phyloP scores from a whole-genome alignment of 345 rosid species.

The Adansonia digitata region DNA sequence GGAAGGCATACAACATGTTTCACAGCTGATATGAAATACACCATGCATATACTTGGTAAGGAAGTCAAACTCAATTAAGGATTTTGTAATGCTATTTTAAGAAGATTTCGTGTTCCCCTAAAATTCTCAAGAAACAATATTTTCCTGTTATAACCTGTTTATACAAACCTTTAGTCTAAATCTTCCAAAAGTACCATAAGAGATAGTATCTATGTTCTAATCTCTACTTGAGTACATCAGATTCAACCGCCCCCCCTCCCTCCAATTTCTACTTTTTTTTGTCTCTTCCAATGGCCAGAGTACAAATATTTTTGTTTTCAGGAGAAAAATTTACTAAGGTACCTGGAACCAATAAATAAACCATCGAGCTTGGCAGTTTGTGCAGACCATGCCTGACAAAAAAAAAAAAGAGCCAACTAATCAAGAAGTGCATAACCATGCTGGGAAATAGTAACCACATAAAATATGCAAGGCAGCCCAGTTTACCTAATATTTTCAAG shows the following conservation, averaged over 20 bases:
- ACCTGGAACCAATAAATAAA: conserved; percentile 94
- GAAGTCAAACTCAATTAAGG: not conserved
- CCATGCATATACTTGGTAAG: not conserved
- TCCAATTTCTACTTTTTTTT: not conserved
- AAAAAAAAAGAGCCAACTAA: conserved; percentile 17
- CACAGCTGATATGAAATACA: conserved; percentile 5
- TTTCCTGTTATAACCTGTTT: not conserved
- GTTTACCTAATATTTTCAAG: conserved; percentile 75
- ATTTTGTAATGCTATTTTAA: not conserved
- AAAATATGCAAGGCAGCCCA: conserved; percentile 18
- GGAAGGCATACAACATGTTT: not conserved
- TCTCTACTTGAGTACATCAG: not conserved
- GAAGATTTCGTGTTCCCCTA: not conserved
- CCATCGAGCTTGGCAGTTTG: conserved; percentile 72
- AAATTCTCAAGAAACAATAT: not conserved
- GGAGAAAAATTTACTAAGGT: conserved; percentile 7
- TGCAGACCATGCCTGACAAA: conserved; percentile 89
- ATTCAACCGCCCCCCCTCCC: not conserved
- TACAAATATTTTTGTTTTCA: not conserved
- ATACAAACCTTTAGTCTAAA: not conserved
- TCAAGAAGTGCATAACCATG: conserved; percentile 25
- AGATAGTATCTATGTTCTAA: not conserved
- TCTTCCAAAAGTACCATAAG: not conserved
- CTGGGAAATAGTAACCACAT: conserved; percentile 2
- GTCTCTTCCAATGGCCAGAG: not conserved